Evolutionary conservation across 768 basidiomycete genomes (phyloP).

Genomic region (Pleurotus cornucopiae): DNA sequence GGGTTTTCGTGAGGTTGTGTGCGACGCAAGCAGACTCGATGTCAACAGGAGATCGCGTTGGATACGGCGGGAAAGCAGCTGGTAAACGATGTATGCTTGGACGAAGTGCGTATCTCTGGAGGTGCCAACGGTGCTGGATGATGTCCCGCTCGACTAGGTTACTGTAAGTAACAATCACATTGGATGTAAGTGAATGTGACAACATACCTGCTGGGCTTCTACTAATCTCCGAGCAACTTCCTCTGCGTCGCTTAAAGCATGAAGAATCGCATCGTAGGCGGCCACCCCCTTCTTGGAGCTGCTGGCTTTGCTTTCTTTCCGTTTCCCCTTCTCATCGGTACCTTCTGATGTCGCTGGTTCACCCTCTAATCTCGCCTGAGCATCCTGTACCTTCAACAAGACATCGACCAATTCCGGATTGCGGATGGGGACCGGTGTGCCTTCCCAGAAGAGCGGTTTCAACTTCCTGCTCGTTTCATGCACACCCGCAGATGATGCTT

Average conservation of each 20-base stretch:
- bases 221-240: conserved; percentile 73
- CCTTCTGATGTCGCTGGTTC: conserved; percentile 22
- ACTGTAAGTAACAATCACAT: background rate
- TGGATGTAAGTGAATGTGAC: conserved; percentile 2
- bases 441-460: conserved; percentile 70
- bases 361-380: conserved; percentile 54
- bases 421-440: conserved; percentile 75
- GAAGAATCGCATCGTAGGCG: conserved; percentile 82
- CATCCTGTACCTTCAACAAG: conserved; percentile 77
- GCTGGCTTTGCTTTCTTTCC: conserved; percentile 23
- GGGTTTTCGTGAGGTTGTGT: conserved; percentile 23
- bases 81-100: conserved; percentile 83
- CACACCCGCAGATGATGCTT: conserved; percentile 29
- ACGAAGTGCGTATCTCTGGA: conserved; percentile 77
- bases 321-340: conserved; percentile 19
- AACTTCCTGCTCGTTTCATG: conserved; percentile 51
- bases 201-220: conserved; percentile 76
- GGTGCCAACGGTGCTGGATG: conserved; percentile 27
- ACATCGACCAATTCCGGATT: conserved; percentile 91
- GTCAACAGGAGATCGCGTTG: conserved; percentile 84
- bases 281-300: conserved; percentile 74
- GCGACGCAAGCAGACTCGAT: conserved; percentile 52
- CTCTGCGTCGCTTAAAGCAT: conserved; percentile 87
- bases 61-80: conserved; percentile 82
- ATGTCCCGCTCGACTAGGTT: conserved; percentile 36